These are phyloP conservation scores for Nicotiana knightiana DNA, from an alignment of 257 asterid species.

Conservation along the genomic window DNA sequence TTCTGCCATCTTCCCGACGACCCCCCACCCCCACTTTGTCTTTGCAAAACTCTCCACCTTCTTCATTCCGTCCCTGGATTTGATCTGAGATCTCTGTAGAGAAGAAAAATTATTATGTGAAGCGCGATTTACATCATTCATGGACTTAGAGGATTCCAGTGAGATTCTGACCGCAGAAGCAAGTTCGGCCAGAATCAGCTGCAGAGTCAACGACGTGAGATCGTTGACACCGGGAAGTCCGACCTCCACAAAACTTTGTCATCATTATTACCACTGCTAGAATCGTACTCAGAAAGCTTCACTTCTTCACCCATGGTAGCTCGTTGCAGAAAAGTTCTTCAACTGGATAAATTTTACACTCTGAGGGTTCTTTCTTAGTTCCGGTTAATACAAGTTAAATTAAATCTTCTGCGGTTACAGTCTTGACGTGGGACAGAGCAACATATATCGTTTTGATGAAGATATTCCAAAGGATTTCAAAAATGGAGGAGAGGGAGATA, in stretches of 20 bases:
- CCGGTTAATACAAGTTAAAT: not conserved
- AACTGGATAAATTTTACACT: too few species aligned
- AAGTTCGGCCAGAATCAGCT: slow-evolving; percentile 64
- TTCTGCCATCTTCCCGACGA: too few species aligned
- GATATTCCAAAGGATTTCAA: slow-evolving; percentile 7
- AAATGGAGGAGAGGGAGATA: not conserved
- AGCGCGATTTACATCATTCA: slow-evolving; percentile 41
- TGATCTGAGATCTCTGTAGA: too few species aligned
- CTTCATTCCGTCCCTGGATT: too few species aligned
- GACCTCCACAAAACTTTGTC: slow-evolving; percentile 50
- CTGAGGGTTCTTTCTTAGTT: not conserved
- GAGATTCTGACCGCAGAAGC: slow-evolving; percentile 76
- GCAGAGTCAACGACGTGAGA: slow-evolving; percentile 63
- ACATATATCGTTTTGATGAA: too few species aligned
- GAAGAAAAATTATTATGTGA: too few species aligned
- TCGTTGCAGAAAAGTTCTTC: not conserved
- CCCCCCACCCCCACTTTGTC: too few species aligned
- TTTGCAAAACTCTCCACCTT: too few species aligned
- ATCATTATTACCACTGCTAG: slow-evolving; percentile 23
- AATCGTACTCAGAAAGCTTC: slow-evolving; percentile 25
- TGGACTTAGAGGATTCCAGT: slow-evolving; percentile 53
- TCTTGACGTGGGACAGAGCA: too few species aligned
- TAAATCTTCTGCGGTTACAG: not conserved
- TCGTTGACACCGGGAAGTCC: slow-evolving; percentile 72
- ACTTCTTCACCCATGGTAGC: slow-evolving; percentile 54